These are phyloP conservation scores for Psidium guajava DNA, from an alignment of 345 rosid species.

Conservation along the genomic window DNA sequence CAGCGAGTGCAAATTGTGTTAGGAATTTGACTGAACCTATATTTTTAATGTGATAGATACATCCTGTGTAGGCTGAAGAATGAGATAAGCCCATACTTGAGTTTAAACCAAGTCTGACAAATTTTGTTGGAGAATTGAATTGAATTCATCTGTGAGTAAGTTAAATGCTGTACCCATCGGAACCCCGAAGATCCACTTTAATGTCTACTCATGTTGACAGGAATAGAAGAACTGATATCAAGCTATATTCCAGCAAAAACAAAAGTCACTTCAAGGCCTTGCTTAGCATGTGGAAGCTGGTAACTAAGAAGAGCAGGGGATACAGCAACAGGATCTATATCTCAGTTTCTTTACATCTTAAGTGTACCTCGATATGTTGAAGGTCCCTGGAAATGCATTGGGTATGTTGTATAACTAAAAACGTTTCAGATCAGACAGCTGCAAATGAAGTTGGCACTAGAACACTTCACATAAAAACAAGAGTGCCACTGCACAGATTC, in stretches of 20 bases:
- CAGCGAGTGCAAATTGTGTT: no score
- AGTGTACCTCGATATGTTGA: no score
- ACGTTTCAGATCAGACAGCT: neutral
- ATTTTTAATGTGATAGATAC: no score
- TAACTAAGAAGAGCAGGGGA: neutral
- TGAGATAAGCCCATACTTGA: neutral
- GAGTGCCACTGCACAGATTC: neutral
- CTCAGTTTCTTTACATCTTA: neutral
- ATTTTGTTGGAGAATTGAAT: neutral
- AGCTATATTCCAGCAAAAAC: conserved; percentile 33
- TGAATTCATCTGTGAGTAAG: neutral
- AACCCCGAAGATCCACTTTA: conserved; percentile 36
- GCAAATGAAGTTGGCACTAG: neutral
- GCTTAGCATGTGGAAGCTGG: conserved; percentile 29
- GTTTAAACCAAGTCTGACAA: neutral
- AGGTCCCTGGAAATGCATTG: neutral
- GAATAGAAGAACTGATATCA: conserved; percentile 20
- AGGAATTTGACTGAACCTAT: no score
- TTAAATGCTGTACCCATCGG: conserved; percentile 14
- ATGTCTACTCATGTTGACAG: conserved; percentile 16
- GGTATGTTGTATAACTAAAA: neutral
- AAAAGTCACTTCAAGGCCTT: conserved; percentile 50
- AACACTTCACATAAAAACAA: neutral
- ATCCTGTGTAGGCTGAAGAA: neutral
- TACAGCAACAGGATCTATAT: conserved; percentile 14